Conservation (phyloP, 2,329 filamentous ascomycete species). For the Periconia sp. region DNA sequence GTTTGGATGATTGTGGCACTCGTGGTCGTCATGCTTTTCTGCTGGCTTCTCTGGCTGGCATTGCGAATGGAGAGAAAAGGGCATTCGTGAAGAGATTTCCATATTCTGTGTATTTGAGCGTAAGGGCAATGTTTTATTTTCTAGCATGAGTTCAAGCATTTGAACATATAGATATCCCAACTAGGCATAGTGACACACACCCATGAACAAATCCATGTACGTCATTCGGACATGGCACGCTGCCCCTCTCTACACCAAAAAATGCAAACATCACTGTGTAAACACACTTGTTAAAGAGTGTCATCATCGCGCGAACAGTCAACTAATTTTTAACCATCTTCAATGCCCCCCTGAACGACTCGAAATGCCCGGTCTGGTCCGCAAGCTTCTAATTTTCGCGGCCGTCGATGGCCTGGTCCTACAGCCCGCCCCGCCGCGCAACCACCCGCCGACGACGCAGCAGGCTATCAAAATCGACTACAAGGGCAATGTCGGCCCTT, state of each 20-base stretch:
- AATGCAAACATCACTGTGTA: neutral
- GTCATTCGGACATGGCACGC: neutral
- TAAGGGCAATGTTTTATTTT: no score
- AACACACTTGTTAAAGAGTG: neutral
- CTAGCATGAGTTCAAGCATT: no score
- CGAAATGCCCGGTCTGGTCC: slow-evolving; percentile 73
- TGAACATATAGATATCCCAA: no score
- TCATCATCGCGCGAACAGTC: neutral
- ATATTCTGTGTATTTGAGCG: no score
- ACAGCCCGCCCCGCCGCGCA: slow-evolving; percentile 65
- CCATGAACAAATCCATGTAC: neutral
- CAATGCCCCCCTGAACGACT: neutral
- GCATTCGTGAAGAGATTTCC: no score
- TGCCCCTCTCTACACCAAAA: neutral
- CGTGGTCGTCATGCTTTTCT: no score
- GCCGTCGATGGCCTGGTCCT: slow-evolving; percentile 81
- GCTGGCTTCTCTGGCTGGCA: no score
- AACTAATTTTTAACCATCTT: neutral
- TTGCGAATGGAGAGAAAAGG: no score
- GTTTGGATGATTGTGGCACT: no score
- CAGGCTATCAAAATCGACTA: slow-evolving; percentile 72
- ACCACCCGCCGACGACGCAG: slow-evolving; percentile 54
- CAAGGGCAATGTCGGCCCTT: slow-evolving; percentile 56
- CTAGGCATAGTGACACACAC: no score
- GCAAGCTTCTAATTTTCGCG: slow-evolving; percentile 79